phyloP scores from a whole-genome alignment of 2,329 filamentous ascomycete species.

The Pseudonectria foliicola region DNA sequence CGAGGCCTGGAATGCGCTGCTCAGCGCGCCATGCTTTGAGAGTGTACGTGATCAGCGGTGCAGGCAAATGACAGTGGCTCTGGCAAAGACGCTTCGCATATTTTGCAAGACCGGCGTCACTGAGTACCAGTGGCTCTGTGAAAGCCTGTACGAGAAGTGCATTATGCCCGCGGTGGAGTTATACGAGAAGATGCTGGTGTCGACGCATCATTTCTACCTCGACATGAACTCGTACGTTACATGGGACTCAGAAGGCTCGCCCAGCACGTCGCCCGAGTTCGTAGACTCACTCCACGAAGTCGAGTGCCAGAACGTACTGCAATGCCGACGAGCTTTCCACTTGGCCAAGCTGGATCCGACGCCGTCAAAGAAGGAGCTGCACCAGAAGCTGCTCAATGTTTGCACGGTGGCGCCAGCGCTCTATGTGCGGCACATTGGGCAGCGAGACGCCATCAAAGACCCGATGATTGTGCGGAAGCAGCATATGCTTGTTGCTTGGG shows the following conservation, averaged over 20 bases:
- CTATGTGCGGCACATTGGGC: slow-evolving; percentile 30
- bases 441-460: slow-evolving; percentile 26
- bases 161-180: slow-evolving; percentile 30
- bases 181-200: slow-evolving; percentile 32
- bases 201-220: slow-evolving; percentile 32
- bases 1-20: slow-evolving; percentile 29
- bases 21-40: slow-evolving; percentile 24
- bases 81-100: slow-evolving; percentile 21
- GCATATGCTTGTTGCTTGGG: slow-evolving; percentile 33
- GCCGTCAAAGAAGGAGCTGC: slow-evolving; percentile 25
- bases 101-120: slow-evolving; percentile 19
- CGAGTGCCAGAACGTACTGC: slow-evolving; percentile 30
- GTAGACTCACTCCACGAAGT: slow-evolving; percentile 24
- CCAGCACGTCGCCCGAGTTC: slow-evolving; percentile 25
- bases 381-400: slow-evolving; percentile 25
- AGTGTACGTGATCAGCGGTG: slow-evolving; percentile 16
- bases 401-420: slow-evolving; percentile 30
- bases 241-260: slow-evolving; percentile 15
- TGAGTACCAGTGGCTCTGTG: slow-evolving; percentile 13
- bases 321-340: slow-evolving; percentile 30
- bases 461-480: slow-evolving; percentile 30
- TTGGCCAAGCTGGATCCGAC: slow-evolving; percentile 24
- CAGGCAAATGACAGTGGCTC: slow-evolving; percentile 21
- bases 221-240: slow-evolving; percentile 26
- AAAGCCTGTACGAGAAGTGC: slow-evolving; percentile 20